These are phyloP conservation scores for Halophytophthora polymorphica DNA, from an alignment of 352 stramenopile species.

Conservation along the genomic window DNA sequence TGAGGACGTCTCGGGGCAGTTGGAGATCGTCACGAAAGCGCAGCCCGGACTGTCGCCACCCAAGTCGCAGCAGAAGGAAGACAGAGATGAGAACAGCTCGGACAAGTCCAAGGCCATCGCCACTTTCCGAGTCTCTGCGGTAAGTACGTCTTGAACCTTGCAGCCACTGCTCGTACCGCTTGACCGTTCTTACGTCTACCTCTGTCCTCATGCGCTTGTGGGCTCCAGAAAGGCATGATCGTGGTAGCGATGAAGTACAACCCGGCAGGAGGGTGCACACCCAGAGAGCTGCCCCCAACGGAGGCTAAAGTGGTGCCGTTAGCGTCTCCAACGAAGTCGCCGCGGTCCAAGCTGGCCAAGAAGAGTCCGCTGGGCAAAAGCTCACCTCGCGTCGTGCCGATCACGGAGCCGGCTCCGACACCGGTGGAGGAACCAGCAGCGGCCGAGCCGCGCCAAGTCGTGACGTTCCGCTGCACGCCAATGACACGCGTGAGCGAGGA, in stretches of 20 bases:
- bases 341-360: conserved; percentile 11
- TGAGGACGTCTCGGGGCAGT: conserved; percentile 41
- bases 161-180: conserved; percentile 1
- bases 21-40: conserved; percentile 60
- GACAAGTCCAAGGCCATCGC: conserved; percentile 6
- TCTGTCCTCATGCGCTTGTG: not conserved
- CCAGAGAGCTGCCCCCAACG: not conserved
- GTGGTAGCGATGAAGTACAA: conserved; percentile 70
- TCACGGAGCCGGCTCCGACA: not conserved
- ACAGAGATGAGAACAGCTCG: conserved; percentile 10
- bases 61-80: conserved; percentile 10
- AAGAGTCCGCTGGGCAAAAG: conserved; percentile 11
- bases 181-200: not conserved
- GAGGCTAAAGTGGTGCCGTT: conserved; percentile 3
- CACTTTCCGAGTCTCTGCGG: conserved; percentile 54
- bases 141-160: conserved; percentile 9
- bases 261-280: not conserved
- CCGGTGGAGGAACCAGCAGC: not conserved
- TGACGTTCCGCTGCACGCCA: conserved; percentile 50
- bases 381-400: not conserved
- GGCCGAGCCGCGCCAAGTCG: conserved; percentile 25
- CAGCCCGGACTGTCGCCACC: conserved; percentile 3
- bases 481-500: conserved; percentile 28
- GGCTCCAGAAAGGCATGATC: conserved; percentile 66
- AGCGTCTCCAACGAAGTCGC: conserved; percentile 11